Evolutionary conservation across 495 filamentous ascomycete genomes (phyloP), one percentile per base, ranked within the genome.

Genomic region (Aspergillus biplanus): DNA sequence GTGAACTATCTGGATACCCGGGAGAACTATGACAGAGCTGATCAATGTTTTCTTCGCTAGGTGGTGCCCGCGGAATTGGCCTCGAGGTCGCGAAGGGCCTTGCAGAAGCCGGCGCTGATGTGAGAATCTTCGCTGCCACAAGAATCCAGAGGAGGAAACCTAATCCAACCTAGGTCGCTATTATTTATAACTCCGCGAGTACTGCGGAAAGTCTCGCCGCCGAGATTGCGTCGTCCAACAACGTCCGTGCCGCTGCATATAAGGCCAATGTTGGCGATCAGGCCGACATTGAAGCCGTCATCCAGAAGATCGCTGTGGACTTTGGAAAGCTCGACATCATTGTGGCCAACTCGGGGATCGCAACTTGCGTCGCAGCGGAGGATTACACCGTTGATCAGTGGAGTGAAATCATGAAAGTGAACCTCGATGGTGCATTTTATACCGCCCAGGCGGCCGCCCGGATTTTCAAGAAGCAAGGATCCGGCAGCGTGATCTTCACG

Each of bases 51-150:
- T n/a, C n/a, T n/a, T n/a, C n/a, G n/a, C n/a, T n/a, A n/a, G n/a
- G n/a, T n/a, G n/a, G n/a, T n/a, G n/a, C n/a, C n/a, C 85, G 86
- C 16, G 90, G 90, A 33, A 93, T 93, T 68, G 91, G 90, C 8
- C 77, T 89, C 5, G 84, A 83, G 13, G 82, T 92, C 11, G 89
- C 87, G 11, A 81, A 88, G 54, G 88, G 78, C 11, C 68, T 85
- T 27, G 90, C 90, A 11, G 91, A 93, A 68, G 86, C 89, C 18
- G 90, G 90, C 7, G 90, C 91, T n/a, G 87, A 93, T 61, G 66
- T 69, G 8, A 34, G 57, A n/a, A n/a, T n/a, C n/a, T n/a, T 35
- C 35, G 35, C 35, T 39, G 12, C 12, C 35, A 6, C 6, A 6
- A 39, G 6, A 12, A 27, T 59, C 42, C 57, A 88, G 86, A 5